These are phyloP conservation scores for Calonectria honghensis DNA, from an alignment of 2,329 filamentous ascomycete genomes.

Conservation along the genomic window DNA sequence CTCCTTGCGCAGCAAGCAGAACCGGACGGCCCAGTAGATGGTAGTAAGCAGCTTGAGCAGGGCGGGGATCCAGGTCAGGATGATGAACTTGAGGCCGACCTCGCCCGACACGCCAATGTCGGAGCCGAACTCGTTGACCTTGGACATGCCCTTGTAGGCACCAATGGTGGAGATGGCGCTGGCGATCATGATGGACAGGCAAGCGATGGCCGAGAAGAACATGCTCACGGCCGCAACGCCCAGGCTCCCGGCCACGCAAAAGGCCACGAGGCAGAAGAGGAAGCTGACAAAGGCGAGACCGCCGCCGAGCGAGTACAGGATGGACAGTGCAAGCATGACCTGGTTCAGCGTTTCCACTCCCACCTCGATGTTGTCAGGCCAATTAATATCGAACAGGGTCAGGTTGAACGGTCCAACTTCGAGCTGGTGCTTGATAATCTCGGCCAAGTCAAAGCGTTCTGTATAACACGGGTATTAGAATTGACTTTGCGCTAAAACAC, in stretches of 20 bases:
- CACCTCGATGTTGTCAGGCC: slow-evolving; percentile 20
- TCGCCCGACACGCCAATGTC: slow-evolving; percentile 22
- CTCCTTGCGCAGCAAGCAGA: slow-evolving; percentile 18
- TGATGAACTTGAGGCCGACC: slow-evolving; percentile 24
- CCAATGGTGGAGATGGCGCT: slow-evolving; percentile 26
- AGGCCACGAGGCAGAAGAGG: slow-evolving; percentile 13
- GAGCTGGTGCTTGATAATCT: slow-evolving; percentile 18
- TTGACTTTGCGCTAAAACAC: not conserved
- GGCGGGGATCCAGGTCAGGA: slow-evolving; percentile 23
- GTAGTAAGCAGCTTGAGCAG: slow-evolving; percentile 22
- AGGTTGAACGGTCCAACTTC: slow-evolving; percentile 10
- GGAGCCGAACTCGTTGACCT: slow-evolving; percentile 16
- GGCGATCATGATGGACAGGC: slow-evolving; percentile 1
- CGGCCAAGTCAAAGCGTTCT: slow-evolving; percentile 26
- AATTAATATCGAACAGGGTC: slow-evolving; percentile 20
- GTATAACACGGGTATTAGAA: not conserved
- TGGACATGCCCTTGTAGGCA: slow-evolving; percentile 23
- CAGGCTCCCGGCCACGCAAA: slow-evolving; percentile 16
- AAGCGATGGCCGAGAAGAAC: slow-evolving; percentile 8
- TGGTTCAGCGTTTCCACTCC: slow-evolving; percentile 29
- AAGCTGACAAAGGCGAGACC: slow-evolving; percentile 15
- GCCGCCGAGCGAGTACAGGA: slow-evolving; percentile 16
- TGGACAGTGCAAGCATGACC: slow-evolving; percentile 14
- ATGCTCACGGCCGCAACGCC: slow-evolving; percentile 23
- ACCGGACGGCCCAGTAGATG: slow-evolving; percentile 17